Base-by-base conservation (phyloP, 2,329 filamentous ascomycete species). In the Beauveria pseudobassiana region DNA sequence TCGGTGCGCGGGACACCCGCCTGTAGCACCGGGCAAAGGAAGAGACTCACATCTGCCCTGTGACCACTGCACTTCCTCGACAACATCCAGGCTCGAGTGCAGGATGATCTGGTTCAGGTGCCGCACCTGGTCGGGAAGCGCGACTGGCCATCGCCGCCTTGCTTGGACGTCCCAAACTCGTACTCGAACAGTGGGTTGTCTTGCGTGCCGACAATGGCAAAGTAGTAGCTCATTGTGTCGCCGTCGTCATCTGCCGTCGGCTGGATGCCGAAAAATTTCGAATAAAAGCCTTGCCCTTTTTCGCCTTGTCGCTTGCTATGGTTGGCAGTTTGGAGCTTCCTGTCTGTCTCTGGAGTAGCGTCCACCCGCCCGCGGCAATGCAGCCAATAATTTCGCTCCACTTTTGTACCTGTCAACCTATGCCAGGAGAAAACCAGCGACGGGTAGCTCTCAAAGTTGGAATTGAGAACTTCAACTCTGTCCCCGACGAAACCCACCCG, bases 31-130 rank as follows among this genome's bases (percentile, higher is more conserved):
- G 12, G 34, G 42, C 18, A 55, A 12, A 53, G 54, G 38, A 46
- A 45, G 34, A n/a, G 28, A 49, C 80, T 65, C 78, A 96, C 91
- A 96, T 89, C 68, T 90, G 87, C 5, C 90, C 89, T 82, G 90
- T 7, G 86, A 88, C 93, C 95, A 99, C 77, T 98, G 95, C 34
- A 93, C 87, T 76, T 99, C 95, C 77, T 99, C 95, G 57, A 96
- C 90, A 51, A 98, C 91, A 74, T 99, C 95, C 62, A 99, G 80
- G 67, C 90, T 90, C 68, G 91, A 93, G 78, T 99, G 93, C 38
- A 96, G 87, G 72, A 98, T 91, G 79, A 99, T 98, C 75, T 97
- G 95, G 78, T 97, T 97, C 82, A 97, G 89, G 75, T 96, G 91
- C 65, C 91, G 87, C 60, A 93, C 89, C 70, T 96, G 88, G 66